phyloP scores from a whole-genome alignment of 1,139 yeast genomes.

The Blastobotrys petasosporus region DNA sequence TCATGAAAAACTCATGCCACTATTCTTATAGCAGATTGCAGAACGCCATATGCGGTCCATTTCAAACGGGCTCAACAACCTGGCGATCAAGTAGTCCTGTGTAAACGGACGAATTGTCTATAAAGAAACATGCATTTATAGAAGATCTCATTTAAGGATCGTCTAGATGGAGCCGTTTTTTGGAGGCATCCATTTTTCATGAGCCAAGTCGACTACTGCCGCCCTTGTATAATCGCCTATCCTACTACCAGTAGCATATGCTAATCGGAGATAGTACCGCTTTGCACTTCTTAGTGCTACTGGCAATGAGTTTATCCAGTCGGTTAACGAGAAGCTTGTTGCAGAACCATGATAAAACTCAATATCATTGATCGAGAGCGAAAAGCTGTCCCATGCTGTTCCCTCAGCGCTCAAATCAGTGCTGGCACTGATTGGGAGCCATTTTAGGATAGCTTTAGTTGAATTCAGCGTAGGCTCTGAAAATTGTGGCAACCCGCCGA shows the following conservation, averaged over 20 bases:
- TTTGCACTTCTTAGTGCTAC: slow-evolving; percentile 2
- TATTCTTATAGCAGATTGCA: too few relatives aligned
- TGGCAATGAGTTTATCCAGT: slow-evolving; percentile 19
- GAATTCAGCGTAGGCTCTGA: slow-evolving; percentile 24
- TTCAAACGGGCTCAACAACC: too few relatives aligned
- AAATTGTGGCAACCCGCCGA: slow-evolving; percentile 51
- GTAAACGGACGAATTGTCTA: too few relatives aligned
- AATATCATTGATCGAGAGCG: slow-evolving; percentile 71
- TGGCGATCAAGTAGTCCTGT: too few relatives aligned
- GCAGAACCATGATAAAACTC: slow-evolving; percentile 57
- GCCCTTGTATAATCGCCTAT: slow-evolving; percentile 29
- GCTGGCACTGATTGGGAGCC: background rate
- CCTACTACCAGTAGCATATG: slow-evolving; percentile 20
- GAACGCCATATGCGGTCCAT: too few relatives aligned
- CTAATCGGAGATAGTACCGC: slow-evolving; percentile 25
- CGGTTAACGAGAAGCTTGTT: slow-evolving; percentile 25
- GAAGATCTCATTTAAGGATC: too few relatives aligned
- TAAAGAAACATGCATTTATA: too few relatives aligned
- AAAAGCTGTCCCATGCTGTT: slow-evolving; percentile 41
- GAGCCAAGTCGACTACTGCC: slow-evolving; percentile 18
- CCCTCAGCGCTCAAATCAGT: slow-evolving; percentile 1
- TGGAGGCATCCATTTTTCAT: slow-evolving; percentile 5
- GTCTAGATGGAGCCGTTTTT: slow-evolving; percentile 6
- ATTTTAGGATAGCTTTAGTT: slow-evolving; percentile 4
- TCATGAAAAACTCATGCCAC: too few relatives aligned